Evolutionary conservation across 2,329 filamentous ascomycete species (phyloP).

Genomic region (Ophiosphaerella korrae): DNA sequence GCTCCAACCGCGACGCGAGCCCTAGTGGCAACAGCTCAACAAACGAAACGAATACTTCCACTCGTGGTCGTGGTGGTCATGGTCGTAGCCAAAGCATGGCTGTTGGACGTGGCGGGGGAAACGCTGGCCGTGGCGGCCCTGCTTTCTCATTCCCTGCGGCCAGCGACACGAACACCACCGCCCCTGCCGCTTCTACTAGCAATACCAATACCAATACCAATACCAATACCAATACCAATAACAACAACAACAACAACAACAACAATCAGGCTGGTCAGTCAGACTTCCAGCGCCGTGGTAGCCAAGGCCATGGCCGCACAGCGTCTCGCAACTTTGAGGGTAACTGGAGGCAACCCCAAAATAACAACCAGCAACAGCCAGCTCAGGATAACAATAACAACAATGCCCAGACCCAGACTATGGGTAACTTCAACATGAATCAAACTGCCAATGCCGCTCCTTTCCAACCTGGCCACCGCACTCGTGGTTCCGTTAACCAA

Average conservation of each 20-base stretch:
- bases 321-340: constrained; percentile 94
- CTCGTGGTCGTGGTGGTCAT: constrained; percentile 61
- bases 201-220: no score
- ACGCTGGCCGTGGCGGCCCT: constrained; percentile 66
- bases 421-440: constrained; percentile 70
- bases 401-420: constrained; percentile 50
- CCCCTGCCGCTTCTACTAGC: constrained; percentile 16
- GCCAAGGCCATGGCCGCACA: constrained; percentile 78
- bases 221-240: constrained; percentile 1
- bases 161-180: constrained; percentile 53
- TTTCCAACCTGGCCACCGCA: constrained; percentile 92
- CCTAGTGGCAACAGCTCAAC: constrained; percentile 54
- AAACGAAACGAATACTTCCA: constrained; percentile 34
- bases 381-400: constrained; percentile 42
- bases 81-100: constrained; percentile 90
- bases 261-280: constrained; percentile 50
- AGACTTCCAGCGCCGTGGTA: constrained; percentile 78
- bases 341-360: constrained; percentile 90
- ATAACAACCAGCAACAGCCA: constrained; percentile 54
- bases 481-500: constrained; percentile 80
- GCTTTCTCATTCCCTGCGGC: constrained; percentile 71
- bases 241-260: constrained; percentile 33
- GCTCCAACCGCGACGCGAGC: constrained; percentile 60
- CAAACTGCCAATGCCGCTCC: constrained; percentile 71
- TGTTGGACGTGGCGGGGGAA: constrained; percentile 69